Base-by-base conservation (phyloP, 371 early-diverging fungal species). In the Mortierella sp. region DNA sequence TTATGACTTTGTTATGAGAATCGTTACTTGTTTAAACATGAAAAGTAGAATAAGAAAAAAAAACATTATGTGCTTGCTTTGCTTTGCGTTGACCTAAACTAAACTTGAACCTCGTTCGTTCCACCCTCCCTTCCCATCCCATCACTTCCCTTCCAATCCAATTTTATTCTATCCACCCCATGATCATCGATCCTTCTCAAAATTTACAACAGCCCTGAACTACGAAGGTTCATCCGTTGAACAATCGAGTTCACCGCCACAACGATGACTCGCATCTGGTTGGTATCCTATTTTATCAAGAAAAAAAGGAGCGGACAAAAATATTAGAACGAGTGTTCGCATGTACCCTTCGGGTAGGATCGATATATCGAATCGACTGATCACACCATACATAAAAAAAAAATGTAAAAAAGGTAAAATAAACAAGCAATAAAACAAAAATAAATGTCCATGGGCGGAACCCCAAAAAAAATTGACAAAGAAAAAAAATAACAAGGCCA, bases 181-280 rank as follows among this genome's bases (percentile, higher is more conserved):
- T 24, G 26, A 14, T 31, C 52, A 34, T 37, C 22, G 47, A 26
- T 40, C 2, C 6, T 24, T 64, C 77, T 71, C n/a, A n/a, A n/a
- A n/a, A n/a, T n/a, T n/a, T n/a, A 85, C 71, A 87, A 65, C 61
- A 85, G 75, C 52, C 85, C 85, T 41, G 87, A 81, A 53, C 64
- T 80, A 64, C 70, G 77, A 43, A 87, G 87, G 58, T 87, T 85
- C 76, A 85, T 63, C 55, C 86, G 85, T 43, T 87, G 87, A 48
- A 87, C 86, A 71, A 85, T 87, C 53, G 83, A 75, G 72, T 87
- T 87, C 68, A 87, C 87, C 47, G 85, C 84, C 64, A 85, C 79
- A 63, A 87, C 87, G 44, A 87, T 87, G 53, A 85, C 87, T 44
- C 80, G 68, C 87, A 87, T 87, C 70, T 87, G 87, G 68, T 75